These are phyloP conservation scores for Balansia obtecta DNA, from an alignment of 2,329 filamentous ascomycete species.

Conservation along the genomic window DNA sequence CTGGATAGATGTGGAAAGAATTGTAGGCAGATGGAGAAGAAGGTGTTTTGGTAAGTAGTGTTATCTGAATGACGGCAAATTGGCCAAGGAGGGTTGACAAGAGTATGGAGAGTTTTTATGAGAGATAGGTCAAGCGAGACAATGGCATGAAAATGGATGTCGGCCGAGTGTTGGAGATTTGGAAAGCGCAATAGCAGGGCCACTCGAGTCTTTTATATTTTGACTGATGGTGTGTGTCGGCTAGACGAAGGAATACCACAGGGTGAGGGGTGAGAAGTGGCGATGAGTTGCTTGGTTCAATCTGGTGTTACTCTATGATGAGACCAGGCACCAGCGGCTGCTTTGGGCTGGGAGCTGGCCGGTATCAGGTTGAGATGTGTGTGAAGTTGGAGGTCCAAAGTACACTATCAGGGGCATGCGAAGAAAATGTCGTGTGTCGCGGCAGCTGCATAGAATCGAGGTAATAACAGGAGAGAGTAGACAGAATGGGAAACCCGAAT, in stretches of 20 bases:
- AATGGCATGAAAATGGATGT: constrained; percentile 5
- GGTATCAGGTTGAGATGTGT: constrained; percentile 3
- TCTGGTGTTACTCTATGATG: constrained; percentile 1
- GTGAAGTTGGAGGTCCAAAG: not conserved
- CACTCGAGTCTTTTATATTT: constrained; percentile 8
- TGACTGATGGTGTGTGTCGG: not conserved
- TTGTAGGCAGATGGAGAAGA: not conserved
- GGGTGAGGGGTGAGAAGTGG: constrained; percentile 9
- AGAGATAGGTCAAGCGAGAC: constrained; percentile 1
- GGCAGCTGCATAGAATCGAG: constrained; percentile 5
- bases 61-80: not conserved
- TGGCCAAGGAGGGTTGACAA: not conserved
- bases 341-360: constrained; percentile 4
- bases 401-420: not conserved
- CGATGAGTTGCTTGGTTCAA: constrained; percentile 1
- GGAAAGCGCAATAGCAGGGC: constrained; percentile 1
- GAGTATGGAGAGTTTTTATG: not conserved
- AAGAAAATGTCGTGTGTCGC: constrained; percentile 6
- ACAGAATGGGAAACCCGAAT: not conserved
- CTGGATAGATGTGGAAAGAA: no score
- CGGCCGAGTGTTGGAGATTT: constrained; percentile 6
- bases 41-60: not conserved
- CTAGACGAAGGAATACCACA: constrained; percentile 8
- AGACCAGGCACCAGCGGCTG: not conserved
- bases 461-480: not conserved